Percentiles rank a stretch among this genome's conserved stretches.
These are phyloP conservation scores for Abrus precatorius DNA, from an alignment of 306 rosid species.

Conservation along the genomic window DNA sequence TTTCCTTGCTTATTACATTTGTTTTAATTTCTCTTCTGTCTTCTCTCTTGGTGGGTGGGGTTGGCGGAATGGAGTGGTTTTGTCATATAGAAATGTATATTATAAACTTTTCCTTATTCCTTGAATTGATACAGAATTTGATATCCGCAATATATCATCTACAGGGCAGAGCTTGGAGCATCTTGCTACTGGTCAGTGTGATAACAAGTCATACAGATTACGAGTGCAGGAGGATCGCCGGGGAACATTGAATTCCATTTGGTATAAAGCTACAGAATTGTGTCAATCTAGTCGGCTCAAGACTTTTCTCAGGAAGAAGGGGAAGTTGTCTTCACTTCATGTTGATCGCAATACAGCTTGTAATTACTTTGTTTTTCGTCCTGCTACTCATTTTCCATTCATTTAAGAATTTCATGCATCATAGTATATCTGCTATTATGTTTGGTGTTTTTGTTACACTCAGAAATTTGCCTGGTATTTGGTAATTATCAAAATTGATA, in stretches of 20 bases:
- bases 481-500: conserved; percentile 15
- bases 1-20: neutral
- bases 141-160: conserved; percentile 42
- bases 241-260: conserved; percentile 72
- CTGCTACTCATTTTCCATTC: conserved; percentile 18
- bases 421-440: conserved; percentile 10
- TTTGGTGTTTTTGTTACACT: conserved; percentile 4
- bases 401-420: conserved; percentile 1
- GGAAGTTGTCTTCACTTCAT: conserved; percentile 72
- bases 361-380: conserved; percentile 21
- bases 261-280: conserved; percentile 76
- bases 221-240: conserved; percentile 61
- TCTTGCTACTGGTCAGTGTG: conserved; percentile 50
- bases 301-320: conserved; percentile 78
- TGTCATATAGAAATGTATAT: neutral
- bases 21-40: neutral
- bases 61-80: neutral
- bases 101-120: conserved; percentile 40
- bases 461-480: conserved; percentile 1
- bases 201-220: conserved; percentile 51
- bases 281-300: conserved; percentile 71
- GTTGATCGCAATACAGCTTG: conserved; percentile 60
- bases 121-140: conserved; percentile 48
- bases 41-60: neutral
- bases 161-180: conserved; percentile 58